These are phyloP conservation scores for Pichia sp. DNA, from an alignment of 1,139 yeast genomes.

Conservation along the genomic window DNA sequence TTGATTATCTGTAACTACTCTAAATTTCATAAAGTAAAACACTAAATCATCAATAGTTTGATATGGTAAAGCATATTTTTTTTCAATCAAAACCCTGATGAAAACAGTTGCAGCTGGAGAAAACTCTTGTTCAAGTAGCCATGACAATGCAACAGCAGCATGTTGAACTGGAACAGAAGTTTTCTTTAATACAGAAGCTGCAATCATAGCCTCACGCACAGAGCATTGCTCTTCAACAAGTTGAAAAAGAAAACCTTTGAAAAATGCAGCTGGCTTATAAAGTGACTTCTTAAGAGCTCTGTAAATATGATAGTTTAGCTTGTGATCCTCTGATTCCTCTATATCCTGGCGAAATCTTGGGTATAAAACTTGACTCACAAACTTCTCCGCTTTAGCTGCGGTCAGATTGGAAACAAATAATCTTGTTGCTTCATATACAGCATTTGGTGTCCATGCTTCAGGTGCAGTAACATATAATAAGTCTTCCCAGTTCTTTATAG, in stretches of 20 bases:
- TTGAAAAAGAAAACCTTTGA: conserved; percentile 92
- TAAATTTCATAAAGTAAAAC: conserved; percentile 88
- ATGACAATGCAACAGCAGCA: conserved; percentile 90
- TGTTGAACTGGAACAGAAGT: conserved; percentile 91
- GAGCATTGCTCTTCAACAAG: conserved; percentile 78
- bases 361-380: conserved; percentile 64
- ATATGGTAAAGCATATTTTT: conserved; percentile 93
- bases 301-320: conserved; percentile 83
- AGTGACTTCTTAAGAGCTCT: conserved; percentile 86
- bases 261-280: conserved; percentile 95
- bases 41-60: conserved; percentile 93
- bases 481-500: conserved; percentile 92
- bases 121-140: conserved; percentile 76
- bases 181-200: conserved; percentile 83
- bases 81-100: conserved; percentile 81
- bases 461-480: conserved; percentile 89
- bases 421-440: conserved; percentile 90
- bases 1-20: conserved; percentile 40
- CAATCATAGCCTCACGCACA: conserved; percentile 89
- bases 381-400: conserved; percentile 83
- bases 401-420: conserved; percentile 84
- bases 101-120: conserved; percentile 86
- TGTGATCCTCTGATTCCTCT: conserved; percentile 63
- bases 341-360: conserved; percentile 82
- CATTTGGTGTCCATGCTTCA: conserved; percentile 93